phyloP scores from a whole-genome alignment of 139 green algal genomes.

The Auxenochlorella protothecoides region DNA sequence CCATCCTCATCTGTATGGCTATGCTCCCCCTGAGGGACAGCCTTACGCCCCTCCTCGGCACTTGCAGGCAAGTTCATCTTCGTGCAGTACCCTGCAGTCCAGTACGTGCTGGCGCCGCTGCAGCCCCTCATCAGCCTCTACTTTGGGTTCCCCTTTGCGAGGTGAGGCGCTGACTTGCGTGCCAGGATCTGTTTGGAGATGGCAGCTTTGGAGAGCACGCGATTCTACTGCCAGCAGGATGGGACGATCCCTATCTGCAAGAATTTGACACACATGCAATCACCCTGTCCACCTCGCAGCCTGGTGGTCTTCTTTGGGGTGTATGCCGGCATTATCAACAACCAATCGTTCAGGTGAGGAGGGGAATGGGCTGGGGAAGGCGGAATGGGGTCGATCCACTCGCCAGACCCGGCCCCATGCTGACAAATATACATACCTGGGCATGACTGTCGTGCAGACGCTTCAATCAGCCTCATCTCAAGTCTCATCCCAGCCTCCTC shows the following conservation, averaged over 20 bases:
- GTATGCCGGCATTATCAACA: constrained; percentile 30
- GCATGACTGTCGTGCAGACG: no score
- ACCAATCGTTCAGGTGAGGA: neutral
- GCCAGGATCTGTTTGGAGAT: no score
- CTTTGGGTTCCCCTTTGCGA: constrained; percentile 27
- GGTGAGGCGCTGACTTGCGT: neutral
- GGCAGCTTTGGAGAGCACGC: no score
- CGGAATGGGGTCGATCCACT: neutral
- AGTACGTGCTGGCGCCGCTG: constrained; percentile 31
- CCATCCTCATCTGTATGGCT: constrained; percentile 8
- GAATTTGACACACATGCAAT: no score
- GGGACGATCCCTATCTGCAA: no score
- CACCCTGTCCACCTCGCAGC: neutral
- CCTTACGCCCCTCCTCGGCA: constrained; percentile 9
- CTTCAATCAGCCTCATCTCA: no score
- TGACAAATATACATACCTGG: no score
- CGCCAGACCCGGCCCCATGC: neutral
- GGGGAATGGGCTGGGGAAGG: neutral
- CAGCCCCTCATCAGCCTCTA: constrained; percentile 33
- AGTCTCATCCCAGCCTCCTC: neutral
- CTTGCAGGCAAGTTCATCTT: constrained; percentile 31
- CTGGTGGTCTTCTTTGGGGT: constrained; percentile 46
- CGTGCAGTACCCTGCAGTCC: constrained; percentile 27
- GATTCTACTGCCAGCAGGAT: no score
- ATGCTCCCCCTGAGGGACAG: constrained; percentile 6